Evolutionary conservation across 225 moss, liverwort and hornwort species (phyloP).

Genomic region (Physcomitrellopsis africana): DNA sequence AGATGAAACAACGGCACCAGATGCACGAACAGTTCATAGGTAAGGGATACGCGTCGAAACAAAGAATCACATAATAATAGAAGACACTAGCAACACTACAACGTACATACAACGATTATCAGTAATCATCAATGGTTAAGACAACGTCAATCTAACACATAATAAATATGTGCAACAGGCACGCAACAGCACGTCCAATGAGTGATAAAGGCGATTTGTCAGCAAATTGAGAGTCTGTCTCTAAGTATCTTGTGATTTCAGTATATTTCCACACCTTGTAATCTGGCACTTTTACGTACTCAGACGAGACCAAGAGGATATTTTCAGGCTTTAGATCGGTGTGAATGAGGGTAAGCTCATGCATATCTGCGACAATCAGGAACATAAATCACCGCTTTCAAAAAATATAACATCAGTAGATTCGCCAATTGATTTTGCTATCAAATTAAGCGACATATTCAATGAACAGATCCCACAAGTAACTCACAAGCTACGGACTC

Average conservation of each 20-base stretch:
- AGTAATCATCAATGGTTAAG: too few species aligned
- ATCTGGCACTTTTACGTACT: constrained; percentile 71
- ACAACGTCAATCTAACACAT: too few species aligned
- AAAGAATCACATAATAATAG: neutral
- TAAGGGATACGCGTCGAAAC: too few species aligned
- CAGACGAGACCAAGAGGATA: constrained; percentile 76
- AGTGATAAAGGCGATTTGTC: neutral
- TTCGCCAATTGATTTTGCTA: too few species aligned
- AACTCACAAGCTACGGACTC: constrained; percentile 79
- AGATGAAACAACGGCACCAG: constrained; percentile 9
- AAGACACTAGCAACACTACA: neutral
- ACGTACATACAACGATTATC: too few species aligned
- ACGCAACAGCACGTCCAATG: neutral
- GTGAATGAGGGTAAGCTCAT: constrained; percentile 81
- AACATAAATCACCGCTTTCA: neutral
- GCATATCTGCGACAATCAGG: constrained; percentile 67
- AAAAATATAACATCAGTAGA: neutral
- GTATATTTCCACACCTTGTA: constrained; percentile 57
- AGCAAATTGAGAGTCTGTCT: neutral
- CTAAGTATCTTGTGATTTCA: too few species aligned
- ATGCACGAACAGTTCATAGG: constrained; percentile 10
- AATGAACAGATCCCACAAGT: constrained; percentile 12
- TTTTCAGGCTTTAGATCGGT: constrained; percentile 88
- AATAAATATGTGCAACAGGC: neutral
- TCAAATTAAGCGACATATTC: neutral